Evolutionary conservation across 768 basidiomycete genomes (phyloP), one percentile per base, ranked within the genome.

Genomic region (Podaxis sp.): DNA sequence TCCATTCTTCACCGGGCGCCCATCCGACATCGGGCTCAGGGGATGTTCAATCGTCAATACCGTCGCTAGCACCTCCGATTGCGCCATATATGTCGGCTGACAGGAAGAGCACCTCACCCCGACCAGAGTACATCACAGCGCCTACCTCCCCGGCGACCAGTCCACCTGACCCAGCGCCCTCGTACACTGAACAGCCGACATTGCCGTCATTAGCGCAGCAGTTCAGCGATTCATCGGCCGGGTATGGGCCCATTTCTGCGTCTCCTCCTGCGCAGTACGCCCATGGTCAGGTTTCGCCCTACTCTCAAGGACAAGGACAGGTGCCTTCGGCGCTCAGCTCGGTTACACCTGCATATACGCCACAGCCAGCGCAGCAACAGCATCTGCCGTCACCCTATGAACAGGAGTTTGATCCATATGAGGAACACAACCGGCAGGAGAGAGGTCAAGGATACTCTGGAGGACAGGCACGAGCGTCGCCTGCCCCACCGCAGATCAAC

Each of bases 1-100:
- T 90, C 54, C 86, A 89, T 60, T 77, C 84, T 25, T 19, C 49
- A 1, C 24, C 49, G 1, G 22, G 25, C 24, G 2, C 49, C 24
- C 49, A 19, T 24, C 49, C 13, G 19, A 11, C 49, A 15, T 25
- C 19, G 3, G 25, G 41, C 3, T 24, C 9, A 36, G 43, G 22
- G 17, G 33, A 33, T 33, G 8, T 2, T 33, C 33, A 22, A 37
- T 8, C 24, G 37, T 3, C 43, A 15, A 2, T 25, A 8, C 53
- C 59, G 5, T 29, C 59, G 4, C 50, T 58, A 24, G n/a, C 41
- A n/a, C 60, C 64, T 17, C 51, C 64, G 1, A 54, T 25, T 6
- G 60, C 52, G 6, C 38, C 57, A 15, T 55, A 47, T 36, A 55
- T 24, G 60, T 25, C 59, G 46, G 76, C 53, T 29, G 59, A 60